These are phyloP conservation scores for Gaeumannomyces tritici DNA, from an alignment of 2,329 filamentous ascomycete genomes.

Conservation along the genomic window DNA sequence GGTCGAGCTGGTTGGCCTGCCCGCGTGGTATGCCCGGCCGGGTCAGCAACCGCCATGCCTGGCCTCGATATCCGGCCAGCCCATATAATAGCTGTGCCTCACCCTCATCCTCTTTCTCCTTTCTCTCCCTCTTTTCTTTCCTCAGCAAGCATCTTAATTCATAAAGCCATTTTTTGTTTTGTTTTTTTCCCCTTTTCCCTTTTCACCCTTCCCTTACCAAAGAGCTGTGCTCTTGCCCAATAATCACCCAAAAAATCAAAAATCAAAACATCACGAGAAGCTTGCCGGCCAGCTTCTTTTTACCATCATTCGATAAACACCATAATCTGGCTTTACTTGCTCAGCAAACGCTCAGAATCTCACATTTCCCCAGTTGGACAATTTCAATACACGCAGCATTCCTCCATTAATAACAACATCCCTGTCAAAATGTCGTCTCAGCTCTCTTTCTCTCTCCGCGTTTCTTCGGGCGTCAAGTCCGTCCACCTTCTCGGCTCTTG, in stretches of 20 bases:
- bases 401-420: slow-evolving; percentile 23
- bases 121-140: slow-evolving; percentile 38
- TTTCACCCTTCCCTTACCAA: slow-evolving; percentile 11
- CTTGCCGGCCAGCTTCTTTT: slow-evolving; percentile 3
- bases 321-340: slow-evolving; percentile 41
- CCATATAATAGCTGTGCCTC: slow-evolving; percentile 29
- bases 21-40: slow-evolving; percentile 12
- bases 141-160: slow-evolving; percentile 56
- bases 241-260: slow-evolving; percentile 20
- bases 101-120: slow-evolving; percentile 26
- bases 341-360: slow-evolving; percentile 27
- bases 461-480: slow-evolving; percentile 92
- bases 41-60: slow-evolving; percentile 13
- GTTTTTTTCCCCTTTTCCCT: slow-evolving; percentile 27
- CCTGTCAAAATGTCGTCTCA: slow-evolving; percentile 70
- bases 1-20: no score
- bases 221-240: slow-evolving; percentile 25
- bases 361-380: slow-evolving; percentile 12
- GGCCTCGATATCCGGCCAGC: slow-evolving; percentile 21
- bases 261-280: slow-evolving; percentile 9
- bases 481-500: slow-evolving; percentile 96
- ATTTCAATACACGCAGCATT: slow-evolving; percentile 12
- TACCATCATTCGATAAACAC: slow-evolving; percentile 5
- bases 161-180: slow-evolving; percentile 40
- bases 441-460: slow-evolving; percentile 91